Conservation (phyloP, 2,329 filamentous ascomycete genomes). For the Chrysoporthe puriensis region DNA sequence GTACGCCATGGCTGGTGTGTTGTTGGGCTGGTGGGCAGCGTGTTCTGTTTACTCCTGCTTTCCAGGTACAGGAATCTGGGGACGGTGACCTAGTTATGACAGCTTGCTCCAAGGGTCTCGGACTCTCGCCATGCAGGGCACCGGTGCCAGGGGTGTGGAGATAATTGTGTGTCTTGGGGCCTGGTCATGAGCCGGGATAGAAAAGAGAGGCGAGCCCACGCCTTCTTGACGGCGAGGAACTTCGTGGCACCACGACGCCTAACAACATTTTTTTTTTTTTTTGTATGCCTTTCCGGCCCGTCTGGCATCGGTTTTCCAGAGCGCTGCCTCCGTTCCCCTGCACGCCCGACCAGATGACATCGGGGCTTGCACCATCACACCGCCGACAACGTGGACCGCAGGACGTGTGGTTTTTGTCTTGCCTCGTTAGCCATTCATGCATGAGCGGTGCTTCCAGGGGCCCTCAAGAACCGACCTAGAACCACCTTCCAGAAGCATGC, state of each 20-base stretch:
- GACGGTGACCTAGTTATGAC: slow-evolving; percentile 2
- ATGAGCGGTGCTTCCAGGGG: slow-evolving; percentile 18
- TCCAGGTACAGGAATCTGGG: slow-evolving; percentile 2
- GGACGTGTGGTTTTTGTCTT: slow-evolving; percentile 2
- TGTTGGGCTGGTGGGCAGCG: background rate
- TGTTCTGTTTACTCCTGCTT: background rate
- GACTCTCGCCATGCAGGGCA: slow-evolving; percentile 1
- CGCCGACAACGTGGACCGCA: slow-evolving; percentile 11
- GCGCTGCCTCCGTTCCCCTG: slow-evolving; percentile 11
- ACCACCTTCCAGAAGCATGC: slow-evolving; percentile 26
- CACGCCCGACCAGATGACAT: slow-evolving; percentile 9
- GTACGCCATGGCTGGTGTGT: slow-evolving; percentile 13
- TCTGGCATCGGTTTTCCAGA: slow-evolving; percentile 18
- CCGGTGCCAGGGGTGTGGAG: background rate
- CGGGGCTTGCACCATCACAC: slow-evolving; percentile 13
- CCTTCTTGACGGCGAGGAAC: slow-evolving; percentile 6
- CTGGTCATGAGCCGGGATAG: slow-evolving; percentile 3
- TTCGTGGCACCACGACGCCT: background rate
- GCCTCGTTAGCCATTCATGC: slow-evolving; percentile 8
- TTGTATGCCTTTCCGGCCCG: slow-evolving; percentile 2
- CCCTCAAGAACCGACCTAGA: slow-evolving; percentile 10
- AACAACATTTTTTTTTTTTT: background rate
- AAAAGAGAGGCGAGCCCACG: slow-evolving; percentile 13
- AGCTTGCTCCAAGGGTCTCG: background rate
- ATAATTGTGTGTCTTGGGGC: background rate